Conservation (phyloP, 2,329 filamentous ascomycete genomes). For the Sclerotinia subarctica region DNA sequence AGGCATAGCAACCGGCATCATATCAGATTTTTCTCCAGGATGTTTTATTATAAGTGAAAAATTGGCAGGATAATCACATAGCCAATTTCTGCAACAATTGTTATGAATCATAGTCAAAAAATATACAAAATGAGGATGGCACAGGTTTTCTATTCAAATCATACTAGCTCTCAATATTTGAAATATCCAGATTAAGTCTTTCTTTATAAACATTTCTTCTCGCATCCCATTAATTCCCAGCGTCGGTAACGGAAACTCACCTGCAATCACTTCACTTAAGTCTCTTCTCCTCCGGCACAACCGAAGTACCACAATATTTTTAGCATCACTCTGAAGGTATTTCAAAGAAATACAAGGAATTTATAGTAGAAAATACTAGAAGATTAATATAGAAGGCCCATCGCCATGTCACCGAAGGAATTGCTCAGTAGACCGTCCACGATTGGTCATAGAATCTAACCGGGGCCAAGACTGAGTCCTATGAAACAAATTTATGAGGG, state of each 20-base stretch:
- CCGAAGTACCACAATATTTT: not conserved
- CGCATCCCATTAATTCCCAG: no score
- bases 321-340: not conserved
- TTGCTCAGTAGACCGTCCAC: slow-evolving; percentile 40
- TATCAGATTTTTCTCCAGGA: not conserved
- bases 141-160: no score
- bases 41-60: no score
- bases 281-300: not conserved
- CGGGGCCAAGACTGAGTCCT: slow-evolving; percentile 40
- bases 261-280: no score
- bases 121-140: no score
- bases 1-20: fast-evolving
- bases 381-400: slow-evolving; percentile 39
- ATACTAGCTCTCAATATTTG: no score
- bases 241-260: no score
- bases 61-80: no score
- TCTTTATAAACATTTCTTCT: no score
- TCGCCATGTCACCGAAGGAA: slow-evolving; percentile 35
- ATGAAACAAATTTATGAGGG: slow-evolving; percentile 36
- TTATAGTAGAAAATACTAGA: not conserved
- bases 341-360: not conserved
- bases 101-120: no score
- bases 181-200: no score
- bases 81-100: no score
- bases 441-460: slow-evolving; percentile 42